Evolutionary conservation across 352 stramenopile species (phyloP).

Genomic region (Phytophthora foliorum): DNA sequence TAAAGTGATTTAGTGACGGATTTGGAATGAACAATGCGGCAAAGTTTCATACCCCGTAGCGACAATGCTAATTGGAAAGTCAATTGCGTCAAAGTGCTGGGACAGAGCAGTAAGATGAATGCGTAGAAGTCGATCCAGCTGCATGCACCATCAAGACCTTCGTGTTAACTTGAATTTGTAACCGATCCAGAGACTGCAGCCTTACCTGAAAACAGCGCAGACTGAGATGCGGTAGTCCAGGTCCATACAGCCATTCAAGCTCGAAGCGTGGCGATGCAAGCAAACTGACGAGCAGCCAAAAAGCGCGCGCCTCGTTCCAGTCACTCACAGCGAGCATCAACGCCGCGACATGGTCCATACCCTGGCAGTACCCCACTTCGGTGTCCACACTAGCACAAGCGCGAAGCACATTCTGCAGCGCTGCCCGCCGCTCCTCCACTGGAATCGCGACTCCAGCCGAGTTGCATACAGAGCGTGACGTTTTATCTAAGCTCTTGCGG

Average conservation of each 20-base stretch:
- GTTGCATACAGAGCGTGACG: conserved; percentile 17
- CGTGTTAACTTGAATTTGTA: neutral
- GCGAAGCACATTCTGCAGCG: conserved; percentile 69
- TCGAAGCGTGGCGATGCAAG: conserved; percentile 64
- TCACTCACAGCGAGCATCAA: conserved; percentile 71
- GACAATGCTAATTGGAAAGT: conserved; percentile 79
- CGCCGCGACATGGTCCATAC: conserved; percentile 77
- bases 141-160: neutral
- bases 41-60: conserved; percentile 58
- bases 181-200: neutral
- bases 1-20: neutral
- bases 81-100: conserved; percentile 57
- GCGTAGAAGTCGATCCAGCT: conserved; percentile 65
- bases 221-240: conserved; percentile 64
- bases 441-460: conserved; percentile 26
- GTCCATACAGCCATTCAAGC: conserved; percentile 68
- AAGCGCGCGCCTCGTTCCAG: conserved; percentile 73
- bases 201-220: conserved; percentile 76
- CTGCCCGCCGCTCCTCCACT: conserved; percentile 44
- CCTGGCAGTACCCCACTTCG: conserved; percentile 81
- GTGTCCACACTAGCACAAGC: conserved; percentile 75
- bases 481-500: conserved; percentile 29
- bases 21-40: neutral
- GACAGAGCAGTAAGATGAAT: conserved; percentile 52
- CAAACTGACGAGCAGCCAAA: conserved; percentile 76